Evolutionary conservation across 2,329 filamentous ascomycete species (phyloP).

Genomic region (Aspergillus viridinutans): DNA sequence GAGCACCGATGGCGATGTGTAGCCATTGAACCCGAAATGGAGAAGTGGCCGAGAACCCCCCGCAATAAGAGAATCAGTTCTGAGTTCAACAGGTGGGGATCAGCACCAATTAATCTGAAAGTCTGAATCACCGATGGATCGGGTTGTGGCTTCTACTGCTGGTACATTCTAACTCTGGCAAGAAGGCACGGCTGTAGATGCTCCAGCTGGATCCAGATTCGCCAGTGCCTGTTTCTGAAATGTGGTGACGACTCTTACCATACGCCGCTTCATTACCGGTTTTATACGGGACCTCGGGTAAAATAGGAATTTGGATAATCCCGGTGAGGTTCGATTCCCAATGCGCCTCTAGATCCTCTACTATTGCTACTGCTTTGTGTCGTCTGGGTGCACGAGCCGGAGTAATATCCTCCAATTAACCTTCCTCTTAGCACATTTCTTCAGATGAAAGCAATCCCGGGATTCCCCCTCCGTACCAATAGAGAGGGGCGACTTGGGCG

Average conservation of each 20-base stretch:
- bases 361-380: neutral
- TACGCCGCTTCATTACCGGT: constrained; percentile 9
- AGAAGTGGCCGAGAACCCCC: neutral
- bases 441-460: neutral
- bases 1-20: neutral
- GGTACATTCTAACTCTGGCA: neutral
- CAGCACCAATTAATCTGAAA: neutral
- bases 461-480: neutral
- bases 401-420: neutral
- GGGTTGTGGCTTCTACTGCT: neutral
- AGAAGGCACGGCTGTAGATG: neutral
- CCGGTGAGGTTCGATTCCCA: constrained; percentile 5
- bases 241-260: constrained; percentile 11
- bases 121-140: neutral
- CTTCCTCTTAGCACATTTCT: neutral
- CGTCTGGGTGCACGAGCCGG: neutral
- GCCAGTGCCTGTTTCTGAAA: constrained; percentile 5
- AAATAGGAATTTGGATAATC: constrained; percentile 15
- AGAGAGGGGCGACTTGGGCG: neutral
- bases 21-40: neutral
- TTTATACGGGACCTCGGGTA: constrained; percentile 18
- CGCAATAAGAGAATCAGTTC: neutral
- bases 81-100: neutral
- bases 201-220: neutral
- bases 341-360: neutral